These are phyloP conservation scores for Curvularia lunata DNA, from an alignment of 2,329 filamentous ascomycete species.

Conservation along the genomic window DNA sequence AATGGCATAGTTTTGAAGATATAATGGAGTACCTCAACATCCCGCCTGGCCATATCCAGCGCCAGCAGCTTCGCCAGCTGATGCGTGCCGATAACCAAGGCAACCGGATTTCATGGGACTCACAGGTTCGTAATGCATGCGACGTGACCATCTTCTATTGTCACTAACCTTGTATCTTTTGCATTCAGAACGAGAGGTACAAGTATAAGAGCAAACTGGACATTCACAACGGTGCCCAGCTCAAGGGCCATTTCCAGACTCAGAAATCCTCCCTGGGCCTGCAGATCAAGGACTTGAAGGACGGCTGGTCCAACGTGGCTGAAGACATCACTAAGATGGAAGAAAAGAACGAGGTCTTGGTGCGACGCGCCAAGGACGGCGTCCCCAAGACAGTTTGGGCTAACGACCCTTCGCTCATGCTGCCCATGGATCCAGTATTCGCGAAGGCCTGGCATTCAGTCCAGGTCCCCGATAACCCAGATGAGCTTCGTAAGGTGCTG, in stretches of 20 bases:
- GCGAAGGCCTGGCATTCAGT: constrained; percentile 81
- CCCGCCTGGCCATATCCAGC: constrained; percentile 64
- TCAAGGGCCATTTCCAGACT: constrained; percentile 80
- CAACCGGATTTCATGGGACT: constrained; percentile 66
- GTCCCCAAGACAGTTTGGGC: constrained; percentile 82
- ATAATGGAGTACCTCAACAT: constrained; percentile 83
- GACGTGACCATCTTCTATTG: not conserved
- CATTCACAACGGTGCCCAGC: constrained; percentile 76
- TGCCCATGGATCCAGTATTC: constrained; percentile 82
- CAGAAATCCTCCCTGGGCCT: constrained; percentile 83
- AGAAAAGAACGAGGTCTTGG: constrained; percentile 76
- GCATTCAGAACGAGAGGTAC: constrained; percentile 68
- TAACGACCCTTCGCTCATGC: constrained; percentile 79
- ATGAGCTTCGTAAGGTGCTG: constrained; percentile 78
- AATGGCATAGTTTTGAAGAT: constrained; percentile 73
- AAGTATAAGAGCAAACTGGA: constrained; percentile 83
- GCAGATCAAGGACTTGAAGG: constrained; percentile 87
- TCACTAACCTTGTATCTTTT: not conserved
- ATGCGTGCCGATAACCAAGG: constrained; percentile 65
- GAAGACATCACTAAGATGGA: constrained; percentile 80
- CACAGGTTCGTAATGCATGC: constrained; percentile 27
- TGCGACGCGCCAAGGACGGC: constrained; percentile 89
- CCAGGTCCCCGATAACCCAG: constrained; percentile 71
- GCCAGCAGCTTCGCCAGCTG: constrained; percentile 66
- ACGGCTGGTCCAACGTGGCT: constrained; percentile 90